phyloP scores from a whole-genome alignment of 108 stramenopile species.

The Skeletonema marinoi region DNA sequence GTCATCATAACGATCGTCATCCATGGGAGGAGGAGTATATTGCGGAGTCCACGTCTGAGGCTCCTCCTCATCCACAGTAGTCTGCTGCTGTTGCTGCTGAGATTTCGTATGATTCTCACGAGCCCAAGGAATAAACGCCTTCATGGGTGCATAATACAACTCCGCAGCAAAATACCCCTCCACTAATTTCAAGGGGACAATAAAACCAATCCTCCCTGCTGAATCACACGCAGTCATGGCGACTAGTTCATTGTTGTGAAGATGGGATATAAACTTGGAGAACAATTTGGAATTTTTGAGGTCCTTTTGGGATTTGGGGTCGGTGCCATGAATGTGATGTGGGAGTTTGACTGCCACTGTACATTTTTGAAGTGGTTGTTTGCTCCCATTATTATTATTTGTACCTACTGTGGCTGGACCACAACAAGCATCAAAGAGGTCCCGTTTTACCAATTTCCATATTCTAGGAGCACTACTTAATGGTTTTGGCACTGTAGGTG shows the following conservation, averaged over 20 bases:
- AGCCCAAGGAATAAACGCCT: constrained; percentile 26
- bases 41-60: constrained; percentile 36
- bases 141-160: constrained; percentile 34
- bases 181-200: constrained; percentile 42
- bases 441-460: constrained; percentile 20
- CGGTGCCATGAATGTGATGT: constrained; percentile 24
- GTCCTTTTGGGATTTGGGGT: constrained; percentile 43
- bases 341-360: constrained; percentile 64
- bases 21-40: constrained; percentile 20
- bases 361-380: constrained; percentile 32
- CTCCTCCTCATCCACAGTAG: constrained; percentile 19
- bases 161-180: constrained; percentile 27
- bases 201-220: constrained; percentile 62
- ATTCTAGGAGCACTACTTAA: constrained; percentile 52
- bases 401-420: background rate
- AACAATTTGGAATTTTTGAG: constrained; percentile 60
- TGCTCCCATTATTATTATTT: background rate
- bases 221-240: constrained; percentile 73
- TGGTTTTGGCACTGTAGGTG: constrained; percentile 60
- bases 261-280: constrained; percentile 47
- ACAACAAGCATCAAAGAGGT: constrained; percentile 40
- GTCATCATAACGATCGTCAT: background rate
- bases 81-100: constrained; percentile 27
- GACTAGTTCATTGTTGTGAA: constrained; percentile 42
- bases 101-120: constrained; percentile 51